Base-by-base conservation (phyloP, 305 asterid genomes). In the Fraxinus greggii region DNA sequence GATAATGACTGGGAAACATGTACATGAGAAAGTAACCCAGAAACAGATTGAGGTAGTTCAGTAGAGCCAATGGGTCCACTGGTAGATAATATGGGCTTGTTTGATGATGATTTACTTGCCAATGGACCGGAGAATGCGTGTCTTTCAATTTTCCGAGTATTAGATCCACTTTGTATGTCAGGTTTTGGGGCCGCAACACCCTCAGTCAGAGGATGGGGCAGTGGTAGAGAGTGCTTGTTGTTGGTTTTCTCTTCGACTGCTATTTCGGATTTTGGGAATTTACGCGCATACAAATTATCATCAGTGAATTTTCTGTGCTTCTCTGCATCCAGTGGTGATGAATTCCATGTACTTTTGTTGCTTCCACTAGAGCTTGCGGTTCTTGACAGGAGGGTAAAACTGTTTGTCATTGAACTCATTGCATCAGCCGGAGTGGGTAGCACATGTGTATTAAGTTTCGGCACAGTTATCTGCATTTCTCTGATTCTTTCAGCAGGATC, bases 351-450 rank as follows among this genome's bases (percentile, higher is more conserved):
- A 86, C 84, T 88, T 81, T 89, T 90, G 80, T 87, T 84, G 87
- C 82, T 87, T 59, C 88, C 89, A 67, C 72, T 56, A 32, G 89
- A 81, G 69, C 77, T 76, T 76, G 83, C 32, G 35, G 86, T 81
- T 59, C 84, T 85, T 31, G 91, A 78, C 29, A 65, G 81, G 82
- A 85, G 61, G 31, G 85, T 40, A 24, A 92, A 80, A 80, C 65
- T 88, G 81, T 45, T 86, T 38, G 90, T 54, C 12, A 83, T 88
- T 79, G 95, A 89, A 84, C 89, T 88, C 89, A 83, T 91, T 21
- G 98, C 95, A 87, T 90, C 97, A 79, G 90, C 90, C 17, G 99
- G 99, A 84, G 98, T 94, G 17, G 99, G 99, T 75, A 96, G 90
- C 77, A 83, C 98, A 77, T 96, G 91, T 9, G 97, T 91, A 54